Evolutionary conservation across 2,329 filamentous ascomycete genomes (phyloP), one percentile per base, ranked within the genome.

Genomic region (Stagonosporopsis chrysanthemi): DNA sequence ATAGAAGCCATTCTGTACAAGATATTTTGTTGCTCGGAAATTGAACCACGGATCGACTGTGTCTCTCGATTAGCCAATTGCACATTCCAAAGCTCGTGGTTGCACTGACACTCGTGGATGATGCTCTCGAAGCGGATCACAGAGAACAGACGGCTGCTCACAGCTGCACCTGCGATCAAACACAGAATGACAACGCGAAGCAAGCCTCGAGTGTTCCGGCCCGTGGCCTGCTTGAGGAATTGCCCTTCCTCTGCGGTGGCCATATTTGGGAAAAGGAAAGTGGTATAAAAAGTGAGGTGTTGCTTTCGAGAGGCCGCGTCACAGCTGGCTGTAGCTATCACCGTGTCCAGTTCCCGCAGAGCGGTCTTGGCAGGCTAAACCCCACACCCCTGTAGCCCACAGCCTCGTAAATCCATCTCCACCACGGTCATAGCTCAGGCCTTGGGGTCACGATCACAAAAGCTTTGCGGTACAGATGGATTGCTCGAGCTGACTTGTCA

Each of bases 1-100:
- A 79, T 97, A 96, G 82, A 99, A 98, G 71, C 95, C 95, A 88
- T 99, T 87, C 75, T 94, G 87, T 53, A 99, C 91, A 53, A 99
- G 86, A 75, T 99, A 98, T 80, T 98, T 98, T 54, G 95, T 98
- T 66, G 95, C 95, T 79, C 95, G 86, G 81, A 99, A 99, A 81
- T 99, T 99, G 83, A 99, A 99, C 95, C 95, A 99, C 33, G 95
- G 95, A 80, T 99, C 95, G 81, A 99, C 94, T 99, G 75, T 41
- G 73, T 47, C 39, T 65, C 11, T 22, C 5, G 2, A 26, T 75
- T 52, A 76, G 73, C 53, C 62, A 69, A 67, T 67, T 64, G 58
- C 51, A 14, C 35, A 28, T n/a, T 38, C 8, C n/a, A n/a, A 39
- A 57, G 48, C 54, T 52, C 33, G 41, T 29, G 29, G 58, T 50